Evolutionary conservation across 768 basidiomycete genomes (phyloP), one percentile per base, ranked within the genome.

Genomic region (Tylopilus felleus): DNA sequence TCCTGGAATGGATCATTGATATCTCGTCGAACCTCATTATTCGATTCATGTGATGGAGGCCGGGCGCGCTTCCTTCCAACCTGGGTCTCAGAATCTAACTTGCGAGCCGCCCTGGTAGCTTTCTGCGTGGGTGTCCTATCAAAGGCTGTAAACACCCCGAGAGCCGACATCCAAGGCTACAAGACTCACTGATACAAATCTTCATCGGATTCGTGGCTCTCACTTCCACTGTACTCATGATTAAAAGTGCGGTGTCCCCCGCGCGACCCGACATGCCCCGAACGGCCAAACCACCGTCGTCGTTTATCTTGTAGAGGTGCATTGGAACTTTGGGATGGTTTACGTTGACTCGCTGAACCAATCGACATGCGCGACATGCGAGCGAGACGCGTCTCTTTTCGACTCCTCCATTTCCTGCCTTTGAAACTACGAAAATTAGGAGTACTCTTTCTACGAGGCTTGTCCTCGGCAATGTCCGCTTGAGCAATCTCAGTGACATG

Each of bases 291-390:
- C 63, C 57, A 58, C 38, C 51, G 57, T 33, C 54, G 52, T 14
- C 57, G 55, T 43, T 33, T 56, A 33, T 49, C 53, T 10, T 27
- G 44, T 14, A 17, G 42, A 14, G 29, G 17, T n/a, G 22, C 7
- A 29, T 19, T 29, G 27, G 56, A 23, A 4, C 7, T 31, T 10
- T 52, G 47, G 16, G 57, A 45, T 23, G 28, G 4, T 19, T 46
- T 29, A 23, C 35, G 55, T 51, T 43, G 55, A 22, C 40, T 8
- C 10, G 60, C 41, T 13, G 56, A 50, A 25, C 60, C 59, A 5
- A 59, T 59, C 21, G 39, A 40, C 39, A 40, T 65, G 47, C 66
- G 63, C 8, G 39, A 22, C 39, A 40, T 65, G 47, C 66, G 63
- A 12, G 53, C 54, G 17, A 57, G 55, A 22, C 13, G 38, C 45